A percentile compares a stretch with the other conserved stretches of the same genome.
phyloP scores from a whole-genome alignment of 257 asterid species.

The Solanum habrochaites region DNA sequence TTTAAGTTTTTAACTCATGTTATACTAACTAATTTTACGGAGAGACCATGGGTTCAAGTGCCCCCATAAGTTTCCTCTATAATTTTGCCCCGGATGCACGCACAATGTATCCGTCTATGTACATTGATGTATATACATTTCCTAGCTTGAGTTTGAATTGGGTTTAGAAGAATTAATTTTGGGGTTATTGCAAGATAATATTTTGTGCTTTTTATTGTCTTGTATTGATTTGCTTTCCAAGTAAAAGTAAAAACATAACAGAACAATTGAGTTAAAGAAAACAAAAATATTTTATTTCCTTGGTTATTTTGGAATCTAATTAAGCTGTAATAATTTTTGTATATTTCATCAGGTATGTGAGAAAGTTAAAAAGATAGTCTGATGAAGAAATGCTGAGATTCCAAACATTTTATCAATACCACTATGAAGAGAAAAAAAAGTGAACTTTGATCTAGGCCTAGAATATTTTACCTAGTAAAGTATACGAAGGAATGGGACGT shows the following conservation, averaged over 20 bases:
- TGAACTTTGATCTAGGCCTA: no score
- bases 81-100: neutral
- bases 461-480: no score
- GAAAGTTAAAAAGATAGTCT: neutral
- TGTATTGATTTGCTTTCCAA: neutral
- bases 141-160: neutral
- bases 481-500: neutral
- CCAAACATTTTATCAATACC: neutral
- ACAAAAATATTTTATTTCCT: no score
- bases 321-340: no score
- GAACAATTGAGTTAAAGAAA: no score
- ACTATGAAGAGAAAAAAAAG: neutral
- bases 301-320: no score
- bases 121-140: neutral
- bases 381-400: neutral
- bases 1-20: no score
- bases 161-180: neutral
- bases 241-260: no score
- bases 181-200: neutral
- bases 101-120: neutral
- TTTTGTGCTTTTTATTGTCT: neutral
- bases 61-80: no score
- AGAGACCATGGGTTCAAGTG: no score
- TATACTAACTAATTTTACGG: no score
- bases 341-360: no score